phyloP scores from a whole-genome alignment of 1,284 basidiomycete genomes.

The Tylopilus sp. region DNA sequence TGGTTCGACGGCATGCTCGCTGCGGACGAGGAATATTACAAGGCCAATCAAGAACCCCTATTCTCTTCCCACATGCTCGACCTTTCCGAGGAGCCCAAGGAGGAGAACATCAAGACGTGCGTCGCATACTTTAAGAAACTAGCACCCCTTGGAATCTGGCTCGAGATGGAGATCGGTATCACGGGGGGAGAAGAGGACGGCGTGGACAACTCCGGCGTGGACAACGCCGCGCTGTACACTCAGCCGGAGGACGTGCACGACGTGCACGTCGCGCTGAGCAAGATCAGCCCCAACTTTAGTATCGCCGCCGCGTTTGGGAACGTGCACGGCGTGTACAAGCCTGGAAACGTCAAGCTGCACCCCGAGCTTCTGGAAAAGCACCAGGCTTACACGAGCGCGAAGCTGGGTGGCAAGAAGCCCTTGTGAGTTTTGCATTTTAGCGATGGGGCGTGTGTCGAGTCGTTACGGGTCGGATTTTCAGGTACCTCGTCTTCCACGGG shows the following conservation, averaged over 20 bases:
- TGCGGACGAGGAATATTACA: slow-evolving; percentile 93
- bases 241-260: slow-evolving; percentile 97
- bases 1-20: slow-evolving; percentile 99
- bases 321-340: slow-evolving; percentile 86
- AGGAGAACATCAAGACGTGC: slow-evolving; percentile 94
- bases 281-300: slow-evolving; percentile 91
- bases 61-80: slow-evolving; percentile 99
- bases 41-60: slow-evolving; percentile 84
- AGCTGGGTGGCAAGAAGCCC: slow-evolving; percentile 72
- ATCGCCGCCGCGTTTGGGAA: slow-evolving; percentile 87
- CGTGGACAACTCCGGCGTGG: slow-evolving; percentile 93
- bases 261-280: slow-evolving; percentile 80
- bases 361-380: slow-evolving; percentile 93
- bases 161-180: slow-evolving; percentile 99
- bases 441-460: too few species aligned
- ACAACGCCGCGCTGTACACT: slow-evolving; percentile 94
- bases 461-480: slow-evolving; percentile 29
- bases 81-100: slow-evolving; percentile 96
- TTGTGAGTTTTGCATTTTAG: slow-evolving; percentile 52
- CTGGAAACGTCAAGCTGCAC: slow-evolving; percentile 81
- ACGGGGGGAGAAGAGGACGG: slow-evolving; percentile 99
- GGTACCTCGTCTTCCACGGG: slow-evolving; percentile 99
- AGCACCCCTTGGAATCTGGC: slow-evolving; percentile 91
- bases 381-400: slow-evolving; percentile 73
- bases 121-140: slow-evolving; percentile 95